Conservation (phyloP, 352 stramenopile species). For the Phytophthora colocasiae region DNA sequence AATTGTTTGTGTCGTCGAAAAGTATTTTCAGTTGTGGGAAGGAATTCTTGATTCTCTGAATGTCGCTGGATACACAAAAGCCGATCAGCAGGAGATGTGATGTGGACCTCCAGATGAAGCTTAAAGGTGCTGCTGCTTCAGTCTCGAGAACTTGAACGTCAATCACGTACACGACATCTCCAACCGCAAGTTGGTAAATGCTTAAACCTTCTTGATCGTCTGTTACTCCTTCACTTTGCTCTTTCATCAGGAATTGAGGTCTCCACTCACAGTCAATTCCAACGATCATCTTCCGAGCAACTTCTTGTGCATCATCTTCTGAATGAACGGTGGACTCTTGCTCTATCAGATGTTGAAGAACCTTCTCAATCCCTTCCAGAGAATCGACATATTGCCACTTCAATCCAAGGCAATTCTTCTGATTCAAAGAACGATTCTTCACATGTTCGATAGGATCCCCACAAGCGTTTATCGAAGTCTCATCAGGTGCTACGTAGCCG, state of each 20-base stretch:
- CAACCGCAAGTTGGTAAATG: slow-evolving; percentile 60
- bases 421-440: slow-evolving; percentile 31
- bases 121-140: slow-evolving; percentile 42
- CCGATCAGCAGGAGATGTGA: slow-evolving; percentile 53
- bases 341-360: slow-evolving; percentile 33
- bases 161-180: slow-evolving; percentile 55
- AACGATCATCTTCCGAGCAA: slow-evolving; percentile 39
- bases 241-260: slow-evolving; percentile 50
- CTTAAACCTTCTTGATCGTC: slow-evolving; percentile 45
- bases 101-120: slow-evolving; percentile 44
- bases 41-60: slow-evolving; percentile 55
- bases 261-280: slow-evolving; percentile 76
- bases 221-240: slow-evolving; percentile 12
- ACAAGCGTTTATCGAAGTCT: neutral
- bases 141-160: slow-evolving; percentile 60
- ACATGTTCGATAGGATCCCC: slow-evolving; percentile 36
- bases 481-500: neutral
- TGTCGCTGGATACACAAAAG: slow-evolving; percentile 64
- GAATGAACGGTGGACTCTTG: slow-evolving; percentile 6
- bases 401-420: slow-evolving; percentile 10
- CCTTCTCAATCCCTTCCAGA: slow-evolving; percentile 19
- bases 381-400: slow-evolving; percentile 48
- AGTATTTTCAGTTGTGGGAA: slow-evolving; percentile 48
- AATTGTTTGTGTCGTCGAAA: neutral
- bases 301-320: slow-evolving; percentile 12